Base-by-base conservation (phyloP, 768 basidiomycete species). In the Podaxis carcinomalis region DNA sequence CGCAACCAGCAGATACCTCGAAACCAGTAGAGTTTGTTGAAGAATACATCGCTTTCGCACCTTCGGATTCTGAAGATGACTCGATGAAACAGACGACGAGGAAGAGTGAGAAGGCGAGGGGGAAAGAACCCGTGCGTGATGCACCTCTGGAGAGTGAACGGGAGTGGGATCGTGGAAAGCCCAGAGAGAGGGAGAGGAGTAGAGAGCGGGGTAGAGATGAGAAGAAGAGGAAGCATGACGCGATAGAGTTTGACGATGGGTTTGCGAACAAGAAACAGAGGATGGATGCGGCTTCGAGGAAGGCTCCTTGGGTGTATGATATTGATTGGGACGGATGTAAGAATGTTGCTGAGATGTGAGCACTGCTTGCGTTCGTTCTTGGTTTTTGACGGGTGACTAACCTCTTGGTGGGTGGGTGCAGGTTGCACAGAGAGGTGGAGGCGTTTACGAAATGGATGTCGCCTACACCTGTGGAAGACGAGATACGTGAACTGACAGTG, bases 371-470 rank as follows among this genome's bases (percentile, higher is more conserved):
- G 46, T n/a, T 16, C 36, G 51, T 60, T 46, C 46, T 59, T 10
- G 32, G 57, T 28, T 44, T 16, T 11, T 46, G 54, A 55, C 54
- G n/a, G 51, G 32, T 13, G 61, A 63, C 21, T 32, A 51, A 56
- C 53, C 59, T 69, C 51, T 63, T 50, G 27, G 25, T 50, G 27
- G 25, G 39, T 59, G 13, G 39, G 6, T 28, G 19, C 56, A 95
- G 96, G 83, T 73, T 98, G 58, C 92, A 97, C 68, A 75, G 77
- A 14, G 97, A 99, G 73, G 91, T 97, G 4, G 79, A 85, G 58
- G 88, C 93, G 0, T 98, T 93, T 84, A 90, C 89, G 23, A 75
- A 82, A 5, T 97, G 92, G 80, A 91, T 98, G 73, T 90, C 91
- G 0, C 95, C 96, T 0, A 87, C 91, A 0, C 83, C 83, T 2